A percentile compares a stretch with the other conserved stretches of the same genome.
Conservation (phyloP, 78 protist species). For the Pigoraptor vietnamica region DNA sequence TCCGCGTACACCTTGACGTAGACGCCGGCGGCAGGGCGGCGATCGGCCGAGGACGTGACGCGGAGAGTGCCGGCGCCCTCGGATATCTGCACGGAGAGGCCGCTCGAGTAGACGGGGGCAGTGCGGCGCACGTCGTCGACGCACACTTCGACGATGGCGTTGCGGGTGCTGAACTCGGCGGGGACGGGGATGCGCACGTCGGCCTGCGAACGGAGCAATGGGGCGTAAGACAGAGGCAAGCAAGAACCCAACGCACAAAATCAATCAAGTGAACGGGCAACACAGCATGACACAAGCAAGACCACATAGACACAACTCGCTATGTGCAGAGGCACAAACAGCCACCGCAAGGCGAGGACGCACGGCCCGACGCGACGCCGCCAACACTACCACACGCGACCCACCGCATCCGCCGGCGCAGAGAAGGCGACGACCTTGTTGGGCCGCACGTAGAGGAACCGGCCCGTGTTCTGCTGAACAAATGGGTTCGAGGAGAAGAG, state of each 20-base stretch:
- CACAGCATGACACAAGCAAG: too few relatives aligned
- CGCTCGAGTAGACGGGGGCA: background rate
- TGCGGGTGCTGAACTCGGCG: background rate
- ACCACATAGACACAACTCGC: too few relatives aligned
- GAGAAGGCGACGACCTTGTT: background rate
- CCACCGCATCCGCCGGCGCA: background rate
- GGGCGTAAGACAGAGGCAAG: background rate
- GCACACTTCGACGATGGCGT: background rate
- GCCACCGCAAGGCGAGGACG: too few relatives aligned
- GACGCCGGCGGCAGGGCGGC: background rate
- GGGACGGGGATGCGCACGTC: background rate
- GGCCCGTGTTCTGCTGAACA: background rate
- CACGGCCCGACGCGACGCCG: too few relatives aligned
- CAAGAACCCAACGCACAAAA: too few relatives aligned
- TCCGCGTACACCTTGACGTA: background rate
- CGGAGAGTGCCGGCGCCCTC: background rate
- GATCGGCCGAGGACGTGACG: background rate
- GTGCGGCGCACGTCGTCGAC: background rate
- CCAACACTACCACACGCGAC: too few relatives aligned
- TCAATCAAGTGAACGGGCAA: too few relatives aligned
- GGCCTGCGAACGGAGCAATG: background rate
- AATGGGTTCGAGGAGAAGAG: background rate
- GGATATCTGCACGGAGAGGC: background rate
- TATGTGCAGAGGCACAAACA: too few relatives aligned
- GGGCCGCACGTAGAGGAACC: background rate